Conservation (phyloP, 2,329 filamentous ascomycete species). For the Xylaria sp. region DNA sequence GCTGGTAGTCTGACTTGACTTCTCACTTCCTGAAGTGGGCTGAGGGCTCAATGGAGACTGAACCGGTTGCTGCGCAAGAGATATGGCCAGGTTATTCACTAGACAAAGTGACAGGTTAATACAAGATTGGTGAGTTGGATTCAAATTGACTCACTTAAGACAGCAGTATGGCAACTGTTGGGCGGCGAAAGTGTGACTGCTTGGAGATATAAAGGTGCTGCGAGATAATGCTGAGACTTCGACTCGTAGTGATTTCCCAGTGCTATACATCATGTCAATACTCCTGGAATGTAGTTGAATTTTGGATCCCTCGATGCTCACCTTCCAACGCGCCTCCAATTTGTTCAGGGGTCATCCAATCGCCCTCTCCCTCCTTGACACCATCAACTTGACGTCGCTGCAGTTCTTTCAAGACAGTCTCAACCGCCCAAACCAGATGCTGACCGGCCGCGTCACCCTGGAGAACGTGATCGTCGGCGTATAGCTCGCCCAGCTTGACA, state of each 20-base stretch:
- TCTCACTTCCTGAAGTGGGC: constrained; percentile 47
- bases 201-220: constrained; percentile 87
- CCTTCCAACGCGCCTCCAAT: constrained; percentile 80
- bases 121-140: constrained; percentile 33
- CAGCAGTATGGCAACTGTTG: constrained; percentile 78
- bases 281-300: neutral
- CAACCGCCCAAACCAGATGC: constrained; percentile 81
- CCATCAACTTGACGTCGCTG: constrained; percentile 74
- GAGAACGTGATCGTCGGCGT: constrained; percentile 79
- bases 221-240: constrained; percentile 80
- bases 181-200: constrained; percentile 75
- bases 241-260: constrained; percentile 81
- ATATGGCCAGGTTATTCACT: constrained; percentile 85
- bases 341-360: constrained; percentile 77
- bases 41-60: constrained; percentile 47
- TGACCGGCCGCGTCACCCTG: constrained; percentile 80
- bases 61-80: constrained; percentile 74
- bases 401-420: constrained; percentile 80
- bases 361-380: constrained; percentile 74
- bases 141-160: constrained; percentile 70
- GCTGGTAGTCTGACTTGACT: constrained; percentile 46
- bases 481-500: constrained; percentile 87
- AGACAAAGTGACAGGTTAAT: constrained; percentile 36
- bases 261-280: constrained; percentile 58
- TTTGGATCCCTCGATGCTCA: constrained; percentile 47